Conservation (phyloP, 2,329 filamentous ascomycete genomes). For the Calonectria ilicicola region DNA sequence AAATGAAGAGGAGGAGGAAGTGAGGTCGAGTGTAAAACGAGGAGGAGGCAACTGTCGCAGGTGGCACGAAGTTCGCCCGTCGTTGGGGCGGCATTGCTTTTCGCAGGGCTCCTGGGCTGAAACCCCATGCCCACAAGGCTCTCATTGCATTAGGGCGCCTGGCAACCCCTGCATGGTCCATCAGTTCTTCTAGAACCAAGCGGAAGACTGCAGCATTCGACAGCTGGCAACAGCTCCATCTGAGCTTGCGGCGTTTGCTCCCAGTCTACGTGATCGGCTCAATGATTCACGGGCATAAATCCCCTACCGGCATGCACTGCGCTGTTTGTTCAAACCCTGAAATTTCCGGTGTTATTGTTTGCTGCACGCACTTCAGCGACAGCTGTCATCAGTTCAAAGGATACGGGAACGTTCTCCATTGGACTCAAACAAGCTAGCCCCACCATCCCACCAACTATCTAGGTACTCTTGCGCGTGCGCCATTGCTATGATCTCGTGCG, state of each 20-base stretch:
- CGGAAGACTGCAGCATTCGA: slow-evolving; percentile 38
- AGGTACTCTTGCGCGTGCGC: slow-evolving; percentile 24
- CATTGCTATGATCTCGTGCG: slow-evolving; percentile 43
- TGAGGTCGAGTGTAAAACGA: slow-evolving; percentile 9
- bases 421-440: slow-evolving; percentile 32
- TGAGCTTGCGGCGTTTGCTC: background rate
- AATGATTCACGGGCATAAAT: background rate
- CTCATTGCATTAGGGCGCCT: slow-evolving; percentile 16
- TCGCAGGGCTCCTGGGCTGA: slow-evolving; percentile 20
- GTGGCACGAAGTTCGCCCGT: slow-evolving; percentile 8
- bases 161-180: slow-evolving; percentile 38
- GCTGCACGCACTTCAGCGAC: slow-evolving; percentile 11
- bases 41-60: slow-evolving; percentile 10
- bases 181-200: slow-evolving; percentile 43
- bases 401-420: slow-evolving; percentile 10
- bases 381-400: slow-evolving; percentile 16
- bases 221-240: slow-evolving; percentile 16
- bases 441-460: slow-evolving; percentile 33
- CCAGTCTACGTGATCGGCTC: background rate
- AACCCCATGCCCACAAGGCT: slow-evolving; percentile 15
- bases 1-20: slow-evolving; percentile 19
- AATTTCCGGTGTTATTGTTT: slow-evolving; percentile 4
- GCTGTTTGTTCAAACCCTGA: background rate
- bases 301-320: background rate
- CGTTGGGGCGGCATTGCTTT: slow-evolving; percentile 8